Evolutionary conservation across 2,329 filamentous ascomycete genomes (phyloP).

Genomic region (Aureobasidium lini): DNA sequence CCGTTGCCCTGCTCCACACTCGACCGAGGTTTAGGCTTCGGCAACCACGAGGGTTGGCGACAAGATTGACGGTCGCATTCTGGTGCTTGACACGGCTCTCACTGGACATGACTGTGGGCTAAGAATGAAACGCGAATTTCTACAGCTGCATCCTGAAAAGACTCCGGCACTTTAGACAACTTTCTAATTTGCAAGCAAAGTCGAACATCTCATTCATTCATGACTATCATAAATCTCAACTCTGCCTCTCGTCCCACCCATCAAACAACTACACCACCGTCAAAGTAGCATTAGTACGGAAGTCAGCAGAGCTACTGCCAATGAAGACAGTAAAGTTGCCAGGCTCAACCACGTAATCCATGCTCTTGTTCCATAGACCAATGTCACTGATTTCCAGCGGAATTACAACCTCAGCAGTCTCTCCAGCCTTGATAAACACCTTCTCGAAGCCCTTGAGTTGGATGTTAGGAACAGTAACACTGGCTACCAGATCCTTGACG

Average conservation of each 20-base stretch:
- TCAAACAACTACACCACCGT: constrained; percentile 34
- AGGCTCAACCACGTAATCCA: constrained; percentile 68
- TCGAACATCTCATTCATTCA: no score
- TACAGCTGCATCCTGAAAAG: no score
- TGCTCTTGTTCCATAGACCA: constrained; percentile 50
- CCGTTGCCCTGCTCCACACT: neutral
- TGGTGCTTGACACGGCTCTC: neutral
- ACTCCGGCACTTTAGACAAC: no score
- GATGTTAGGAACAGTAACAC: constrained; percentile 57
- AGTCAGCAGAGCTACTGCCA: constrained; percentile 51
- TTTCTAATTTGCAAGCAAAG: no score
- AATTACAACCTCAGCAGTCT: constrained; percentile 48
- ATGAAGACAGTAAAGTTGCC: constrained; percentile 58
- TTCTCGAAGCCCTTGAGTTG: constrained; percentile 62
- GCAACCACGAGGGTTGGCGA: neutral
- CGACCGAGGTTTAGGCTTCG: neutral
- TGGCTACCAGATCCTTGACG: constrained; percentile 54
- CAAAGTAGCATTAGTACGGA: constrained; percentile 50
- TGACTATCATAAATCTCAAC: neutral
- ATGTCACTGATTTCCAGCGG: constrained; percentile 44
- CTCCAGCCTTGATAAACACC: constrained; percentile 52
- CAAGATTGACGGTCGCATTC: neutral
- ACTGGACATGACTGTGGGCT: no score
- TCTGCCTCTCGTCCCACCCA: no score
- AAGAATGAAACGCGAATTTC: no score